These are phyloP conservation scores for Neonectria magnoliae DNA, from an alignment of 2,329 filamentous ascomycete species.

Conservation along the genomic window DNA sequence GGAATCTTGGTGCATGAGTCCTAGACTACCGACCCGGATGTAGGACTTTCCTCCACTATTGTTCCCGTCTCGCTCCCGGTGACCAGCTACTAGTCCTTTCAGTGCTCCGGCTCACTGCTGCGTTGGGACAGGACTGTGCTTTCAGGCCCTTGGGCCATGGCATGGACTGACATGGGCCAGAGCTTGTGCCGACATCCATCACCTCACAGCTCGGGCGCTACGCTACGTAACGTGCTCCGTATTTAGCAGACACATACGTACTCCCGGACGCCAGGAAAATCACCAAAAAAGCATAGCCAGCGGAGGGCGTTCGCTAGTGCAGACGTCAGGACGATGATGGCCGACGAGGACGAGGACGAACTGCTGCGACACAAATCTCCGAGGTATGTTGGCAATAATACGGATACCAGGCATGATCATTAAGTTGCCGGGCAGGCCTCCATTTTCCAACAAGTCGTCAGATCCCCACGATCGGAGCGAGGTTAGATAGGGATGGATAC, in stretches of 20 bases:
- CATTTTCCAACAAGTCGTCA: slow-evolving; percentile 7
- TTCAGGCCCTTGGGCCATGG: slow-evolving; percentile 29
- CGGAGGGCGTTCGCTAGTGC: background rate
- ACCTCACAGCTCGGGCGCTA: slow-evolving; percentile 18
- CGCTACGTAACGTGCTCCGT: slow-evolving; percentile 25
- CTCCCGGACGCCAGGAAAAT: slow-evolving; percentile 13
- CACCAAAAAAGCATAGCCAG: slow-evolving; percentile 17
- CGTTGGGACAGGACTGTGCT: slow-evolving; percentile 36
- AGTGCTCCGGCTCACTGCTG: slow-evolving; percentile 8
- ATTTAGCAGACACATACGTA: slow-evolving; percentile 21
- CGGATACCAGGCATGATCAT: slow-evolving; percentile 1
- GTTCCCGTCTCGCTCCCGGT: background rate
- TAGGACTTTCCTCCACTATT: slow-evolving; percentile 20
- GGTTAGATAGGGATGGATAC: slow-evolving; percentile 9
- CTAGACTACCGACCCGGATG: slow-evolving; percentile 18
- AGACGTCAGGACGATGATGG: background rate
- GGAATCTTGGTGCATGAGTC: slow-evolving; percentile 6
- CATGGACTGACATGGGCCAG: slow-evolving; percentile 26
- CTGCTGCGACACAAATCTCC: background rate
- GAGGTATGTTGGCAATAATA: slow-evolving; percentile 7
- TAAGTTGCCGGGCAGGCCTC: slow-evolving; percentile 13
- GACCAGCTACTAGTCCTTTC: background rate
- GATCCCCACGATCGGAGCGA: slow-evolving; percentile 12
- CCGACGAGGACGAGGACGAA: background rate
- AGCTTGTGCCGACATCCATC: slow-evolving; percentile 42